These are phyloP conservation scores for Yamadazyma sp. DNA, from an alignment of 805 yeast genomes.

Conservation along the genomic window DNA sequence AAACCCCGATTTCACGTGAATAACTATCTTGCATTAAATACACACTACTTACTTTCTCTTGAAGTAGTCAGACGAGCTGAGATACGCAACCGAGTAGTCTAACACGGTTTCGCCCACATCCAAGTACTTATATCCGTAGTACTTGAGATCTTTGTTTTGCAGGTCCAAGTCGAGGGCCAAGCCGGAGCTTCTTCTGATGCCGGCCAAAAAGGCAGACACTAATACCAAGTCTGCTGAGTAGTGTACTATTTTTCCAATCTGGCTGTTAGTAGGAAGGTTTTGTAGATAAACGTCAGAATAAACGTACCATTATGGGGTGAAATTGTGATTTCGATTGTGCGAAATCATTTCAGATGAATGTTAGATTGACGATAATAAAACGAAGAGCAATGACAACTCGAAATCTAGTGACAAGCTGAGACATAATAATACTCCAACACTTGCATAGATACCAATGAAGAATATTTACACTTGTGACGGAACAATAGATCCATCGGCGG, in stretches of 20 bases:
- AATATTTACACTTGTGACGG: too few species aligned
- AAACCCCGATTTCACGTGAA: too few species aligned
- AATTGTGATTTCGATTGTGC: too few species aligned
- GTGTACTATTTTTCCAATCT: conserved; percentile 58
- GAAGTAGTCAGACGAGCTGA: conserved; percentile 75
- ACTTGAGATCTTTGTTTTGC: conserved; percentile 44
- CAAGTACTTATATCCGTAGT: conserved; percentile 64
- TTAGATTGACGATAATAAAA: too few species aligned
- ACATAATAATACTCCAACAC: too few species aligned
- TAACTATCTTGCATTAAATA: too few species aligned
- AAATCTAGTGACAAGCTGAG: too few species aligned
- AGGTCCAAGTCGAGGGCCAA: conserved; percentile 56
- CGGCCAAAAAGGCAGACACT: conserved; percentile 67
- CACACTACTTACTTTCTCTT: conserved; percentile 52
- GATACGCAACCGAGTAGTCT: conserved; percentile 67
- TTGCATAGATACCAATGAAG: too few species aligned
- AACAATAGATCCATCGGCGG: too few species aligned
- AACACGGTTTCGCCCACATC: conserved; percentile 82
- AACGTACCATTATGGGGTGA: conserved; percentile 8
- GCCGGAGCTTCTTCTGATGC: conserved; percentile 72
- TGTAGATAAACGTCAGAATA: background rate
- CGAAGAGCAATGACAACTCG: too few species aligned
- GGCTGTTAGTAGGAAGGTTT: conserved; percentile 1
- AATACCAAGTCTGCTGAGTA: conserved; percentile 57
- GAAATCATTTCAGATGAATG: too few species aligned